Conservation (phyloP, 306 rosid species). For the Alnus glutinosa region DNA sequence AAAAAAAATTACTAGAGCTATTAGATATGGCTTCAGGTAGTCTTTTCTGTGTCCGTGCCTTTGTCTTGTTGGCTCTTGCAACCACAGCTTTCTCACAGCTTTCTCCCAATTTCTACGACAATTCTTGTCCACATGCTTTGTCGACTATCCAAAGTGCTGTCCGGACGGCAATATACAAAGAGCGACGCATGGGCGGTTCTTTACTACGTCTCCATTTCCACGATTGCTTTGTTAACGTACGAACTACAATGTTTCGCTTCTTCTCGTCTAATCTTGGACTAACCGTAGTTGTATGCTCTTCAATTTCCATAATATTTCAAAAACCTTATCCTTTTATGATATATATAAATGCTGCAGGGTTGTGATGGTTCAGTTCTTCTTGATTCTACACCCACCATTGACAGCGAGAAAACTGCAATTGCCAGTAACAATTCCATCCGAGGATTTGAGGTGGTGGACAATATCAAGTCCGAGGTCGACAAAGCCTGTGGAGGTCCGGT, state of each 20-base stretch:
- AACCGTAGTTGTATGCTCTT: too few species aligned
- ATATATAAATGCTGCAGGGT: conserved; percentile 24
- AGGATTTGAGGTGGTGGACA: conserved; percentile 51
- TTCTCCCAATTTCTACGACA: conserved; percentile 35
- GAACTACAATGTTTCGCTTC: too few species aligned
- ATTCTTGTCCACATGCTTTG: conserved; percentile 38
- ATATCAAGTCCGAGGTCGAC: conserved; percentile 37
- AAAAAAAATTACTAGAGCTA: not conserved
- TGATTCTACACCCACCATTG: conserved; percentile 37
- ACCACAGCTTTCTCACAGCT: conserved; percentile 25
- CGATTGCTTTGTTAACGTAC: conserved; percentile 49
- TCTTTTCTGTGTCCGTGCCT: not conserved
- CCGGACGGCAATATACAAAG: conserved; percentile 27
- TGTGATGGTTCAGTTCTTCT: conserved; percentile 52
- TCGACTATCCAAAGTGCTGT: conserved; percentile 31
- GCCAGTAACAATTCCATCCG: conserved; percentile 26
- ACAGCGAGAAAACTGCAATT: conserved; percentile 35
- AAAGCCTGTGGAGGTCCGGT: conserved; percentile 37
- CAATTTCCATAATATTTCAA: too few species aligned
- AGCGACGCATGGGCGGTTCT: conserved; percentile 47
- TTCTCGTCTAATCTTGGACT: too few species aligned
- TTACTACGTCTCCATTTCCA: conserved; percentile 50
- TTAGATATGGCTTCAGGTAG: conserved; percentile 21
- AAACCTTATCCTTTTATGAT: too few species aligned
- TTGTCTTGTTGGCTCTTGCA: conserved; percentile 25